phyloP scores from a whole-genome alignment of 805 yeast species.

The baker's yeast (Saccharomyces cerevisiae) region DNA sequence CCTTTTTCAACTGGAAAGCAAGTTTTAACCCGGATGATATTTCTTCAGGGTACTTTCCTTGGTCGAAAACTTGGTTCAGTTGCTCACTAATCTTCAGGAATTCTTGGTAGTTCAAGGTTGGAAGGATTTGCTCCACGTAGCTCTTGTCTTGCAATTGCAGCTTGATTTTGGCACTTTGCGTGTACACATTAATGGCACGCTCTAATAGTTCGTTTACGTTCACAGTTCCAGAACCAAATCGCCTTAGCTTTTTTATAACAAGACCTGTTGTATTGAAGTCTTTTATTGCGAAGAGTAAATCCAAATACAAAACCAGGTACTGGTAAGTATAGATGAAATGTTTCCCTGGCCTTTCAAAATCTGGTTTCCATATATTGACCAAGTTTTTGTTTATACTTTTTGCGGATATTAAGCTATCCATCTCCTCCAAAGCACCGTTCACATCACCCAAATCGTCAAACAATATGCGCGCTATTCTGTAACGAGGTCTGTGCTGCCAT shows the following conservation, averaged over 20 bases:
- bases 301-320: slow-evolving; percentile 58
- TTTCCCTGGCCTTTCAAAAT: slow-evolving; percentile 83
- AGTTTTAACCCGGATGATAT: slow-evolving; percentile 18
- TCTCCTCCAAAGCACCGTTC: slow-evolving; percentile 51
- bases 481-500: slow-evolving; percentile 88
- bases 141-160: slow-evolving; percentile 22
- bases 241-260: slow-evolving; percentile 66
- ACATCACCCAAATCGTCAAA: slow-evolving; percentile 46
- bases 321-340: slow-evolving; percentile 72
- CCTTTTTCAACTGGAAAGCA: slow-evolving; percentile 26
- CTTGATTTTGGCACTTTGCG: slow-evolving; percentile 12
- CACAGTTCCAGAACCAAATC: slow-evolving; percentile 71
- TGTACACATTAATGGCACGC: slow-evolving; percentile 18
- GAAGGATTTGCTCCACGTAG: slow-evolving; percentile 21
- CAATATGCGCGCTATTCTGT: slow-evolving; percentile 56
- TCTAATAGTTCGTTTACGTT: slow-evolving; percentile 25
- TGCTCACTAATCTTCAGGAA: slow-evolving; percentile 19
- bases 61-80: slow-evolving; percentile 13
- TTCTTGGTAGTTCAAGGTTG: slow-evolving; percentile 19
- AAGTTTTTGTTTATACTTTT: slow-evolving; percentile 63
- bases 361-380: slow-evolving; percentile 89
- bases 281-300: slow-evolving; percentile 41
- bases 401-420: slow-evolving; percentile 54
- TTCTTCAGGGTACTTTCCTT: slow-evolving; percentile 11
- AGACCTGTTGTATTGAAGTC: slow-evolving; percentile 54